Evolutionary conservation across 2,329 filamentous ascomycete species (phyloP).

Genomic region (Juglanconis oblonga): DNA sequence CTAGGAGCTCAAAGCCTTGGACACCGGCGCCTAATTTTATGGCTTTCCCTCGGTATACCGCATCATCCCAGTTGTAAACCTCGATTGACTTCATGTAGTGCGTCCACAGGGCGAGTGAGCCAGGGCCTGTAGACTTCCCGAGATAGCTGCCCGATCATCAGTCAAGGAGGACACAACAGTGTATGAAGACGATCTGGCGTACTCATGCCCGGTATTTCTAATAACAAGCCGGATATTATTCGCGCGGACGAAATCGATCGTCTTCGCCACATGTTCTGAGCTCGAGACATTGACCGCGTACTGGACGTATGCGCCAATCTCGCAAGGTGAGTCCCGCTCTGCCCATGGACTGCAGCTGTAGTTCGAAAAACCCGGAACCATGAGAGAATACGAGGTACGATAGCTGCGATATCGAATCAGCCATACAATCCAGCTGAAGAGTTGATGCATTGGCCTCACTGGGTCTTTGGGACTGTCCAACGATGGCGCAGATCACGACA

Average conservation of each 20-base stretch:
- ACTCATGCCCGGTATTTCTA: slow-evolving; percentile 33
- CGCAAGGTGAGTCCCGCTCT: slow-evolving; percentile 38
- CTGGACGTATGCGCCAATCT: slow-evolving; percentile 33
- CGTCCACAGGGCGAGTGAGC: background rate
- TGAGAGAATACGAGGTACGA: background rate
- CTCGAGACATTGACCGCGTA: slow-evolving; percentile 26
- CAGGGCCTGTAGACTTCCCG: background rate
- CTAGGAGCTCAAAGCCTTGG: background rate
- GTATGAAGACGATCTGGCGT: slow-evolving; percentile 5
- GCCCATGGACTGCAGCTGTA: slow-evolving; percentile 34
- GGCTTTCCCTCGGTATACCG: background rate
- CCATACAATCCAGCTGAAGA: background rate
- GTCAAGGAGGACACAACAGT: background rate
- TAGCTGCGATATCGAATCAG: background rate
- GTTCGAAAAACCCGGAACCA: background rate
- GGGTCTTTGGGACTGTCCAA: background rate
- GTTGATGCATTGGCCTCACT: background rate
- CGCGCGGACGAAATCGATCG: background rate
- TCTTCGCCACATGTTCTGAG: slow-evolving; percentile 15
- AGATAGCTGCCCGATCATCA: background rate
- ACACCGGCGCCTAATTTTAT: background rate
- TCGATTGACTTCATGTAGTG: background rate
- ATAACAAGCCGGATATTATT: background rate
- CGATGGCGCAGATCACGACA: background rate
- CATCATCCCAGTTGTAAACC: background rate